Percentiles rank a stretch among this genome's conserved stretches.
phyloP scores from a whole-genome alignment of 2,329 filamentous ascomycete species.

The Nectriaceae sp. region DNA sequence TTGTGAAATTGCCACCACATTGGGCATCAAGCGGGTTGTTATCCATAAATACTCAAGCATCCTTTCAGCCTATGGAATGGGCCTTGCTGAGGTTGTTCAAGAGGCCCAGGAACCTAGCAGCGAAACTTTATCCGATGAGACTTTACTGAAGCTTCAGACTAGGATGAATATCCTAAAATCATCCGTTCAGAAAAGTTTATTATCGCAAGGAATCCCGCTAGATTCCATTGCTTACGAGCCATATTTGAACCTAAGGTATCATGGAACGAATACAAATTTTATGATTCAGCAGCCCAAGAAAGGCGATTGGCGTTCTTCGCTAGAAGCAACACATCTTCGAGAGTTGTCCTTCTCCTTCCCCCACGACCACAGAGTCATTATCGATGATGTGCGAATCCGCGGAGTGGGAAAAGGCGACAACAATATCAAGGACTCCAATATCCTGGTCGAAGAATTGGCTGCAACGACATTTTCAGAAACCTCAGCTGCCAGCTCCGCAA shows the following conservation, averaged over 20 bases:
- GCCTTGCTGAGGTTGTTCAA: conserved; percentile 38
- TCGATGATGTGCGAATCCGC: conserved; percentile 14
- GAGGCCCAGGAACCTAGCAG: conserved; percentile 36
- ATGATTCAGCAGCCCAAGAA: conserved; percentile 43
- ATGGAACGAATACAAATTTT: conserved; percentile 40
- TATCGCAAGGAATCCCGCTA: conserved; percentile 39
- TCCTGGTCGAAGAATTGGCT: not conserved
- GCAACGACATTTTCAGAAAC: not conserved
- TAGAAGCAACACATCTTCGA: not conserved
- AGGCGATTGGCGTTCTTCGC: conserved; percentile 27
- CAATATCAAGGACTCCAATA: not conserved
- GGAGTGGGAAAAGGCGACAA: conserved; percentile 1
- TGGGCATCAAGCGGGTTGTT: conserved; percentile 40
- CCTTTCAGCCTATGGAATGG: conserved; percentile 45
- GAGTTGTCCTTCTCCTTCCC: not conserved
- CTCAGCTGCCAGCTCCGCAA: not conserved
- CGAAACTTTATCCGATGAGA: conserved; percentile 11
- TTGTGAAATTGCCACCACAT: conserved; percentile 37
- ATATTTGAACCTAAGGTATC: conserved; percentile 49
- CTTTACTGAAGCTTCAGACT: conserved; percentile 11
- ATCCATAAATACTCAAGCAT: conserved; percentile 41
- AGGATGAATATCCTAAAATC: conserved; percentile 25
- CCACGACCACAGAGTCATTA: conserved; percentile 18
- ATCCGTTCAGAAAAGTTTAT: conserved; percentile 37
- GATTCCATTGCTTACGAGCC: conserved; percentile 39